Evolutionary conservation across 257 asterid genomes (phyloP).

Genomic region (Nicotiana attenuata): DNA sequence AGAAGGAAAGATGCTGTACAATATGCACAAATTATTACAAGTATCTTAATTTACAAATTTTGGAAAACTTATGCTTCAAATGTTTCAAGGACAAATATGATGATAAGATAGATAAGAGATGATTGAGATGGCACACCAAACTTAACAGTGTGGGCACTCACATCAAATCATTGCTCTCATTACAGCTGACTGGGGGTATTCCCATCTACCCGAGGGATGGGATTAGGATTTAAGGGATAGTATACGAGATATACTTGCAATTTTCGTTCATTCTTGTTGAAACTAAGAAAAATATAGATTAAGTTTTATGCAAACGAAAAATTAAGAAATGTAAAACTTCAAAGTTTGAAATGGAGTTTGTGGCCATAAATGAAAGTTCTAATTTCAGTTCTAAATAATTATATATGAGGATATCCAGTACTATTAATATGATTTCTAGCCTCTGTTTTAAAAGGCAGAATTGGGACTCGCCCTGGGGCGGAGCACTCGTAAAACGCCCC

Average conservation of each 20-base stretch:
- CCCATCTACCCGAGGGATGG: neutral
- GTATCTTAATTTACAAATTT: neutral
- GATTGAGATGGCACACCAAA: conserved; percentile 27
- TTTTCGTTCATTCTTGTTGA: neutral
- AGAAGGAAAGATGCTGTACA: neutral
- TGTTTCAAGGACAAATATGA: conserved; percentile 9
- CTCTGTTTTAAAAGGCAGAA: too few relatives aligned
- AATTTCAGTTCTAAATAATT: neutral
- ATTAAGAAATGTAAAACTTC: neutral
- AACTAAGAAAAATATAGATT: neutral
- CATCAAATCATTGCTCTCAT: conserved; percentile 24
- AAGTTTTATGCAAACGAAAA: neutral
- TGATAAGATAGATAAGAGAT: conserved; percentile 5
- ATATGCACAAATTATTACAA: neutral
- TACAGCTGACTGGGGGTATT: neutral
- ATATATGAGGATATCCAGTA: neutral
- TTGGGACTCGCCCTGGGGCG: too few relatives aligned
- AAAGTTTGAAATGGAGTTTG: neutral
- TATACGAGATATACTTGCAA: neutral
- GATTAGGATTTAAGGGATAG: neutral
- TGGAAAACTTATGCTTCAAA: neutral
- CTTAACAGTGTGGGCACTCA: conserved; percentile 26
- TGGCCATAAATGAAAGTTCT: neutral
- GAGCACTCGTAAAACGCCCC: too few relatives aligned
- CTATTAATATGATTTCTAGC: neutral